Base-by-base conservation (phyloP, 208 protist species). In the Trypanosoma theileri region DNA sequence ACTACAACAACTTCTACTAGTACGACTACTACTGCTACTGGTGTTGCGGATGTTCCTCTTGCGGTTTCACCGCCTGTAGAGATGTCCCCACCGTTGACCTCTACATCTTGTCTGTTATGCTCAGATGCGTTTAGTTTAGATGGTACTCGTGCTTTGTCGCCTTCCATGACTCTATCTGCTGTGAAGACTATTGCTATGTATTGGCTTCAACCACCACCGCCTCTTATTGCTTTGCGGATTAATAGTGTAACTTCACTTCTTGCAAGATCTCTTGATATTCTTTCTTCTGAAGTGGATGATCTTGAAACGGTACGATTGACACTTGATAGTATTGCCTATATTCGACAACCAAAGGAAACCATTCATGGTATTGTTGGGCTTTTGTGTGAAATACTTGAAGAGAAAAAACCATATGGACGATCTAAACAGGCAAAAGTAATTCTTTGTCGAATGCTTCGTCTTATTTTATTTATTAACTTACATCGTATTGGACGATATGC, bases 401-500 rank as follows among this genome's bases (percentile, higher is more conserved):
- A 58, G 24, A 59, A 62, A 14, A 61, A 54, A 3, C 44, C 67
- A 4, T 84, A 82, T 54, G 82, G 83, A 17, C 53, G 46, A 14
- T 78, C 78, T 3, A 73, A 77, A 4, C 77, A 81, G 14, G 80
- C 86, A 6, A 83, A 82, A 55, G 67, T 76, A 31, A 73, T 59
- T 46, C 59, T 90, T 14, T 81, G 75, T 22, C 62, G 54, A 12
- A 76, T 76, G 17, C 64, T 95, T 7, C 69, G 80, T 50, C 46
- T 72, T 16, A 48, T 90, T 7, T 57, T 92, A 11, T 82, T 91
- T 68, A 67, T 51, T 19, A 95, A 95, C 64, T 64, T 91, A 9
- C 90, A 93, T 73, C 86, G 85, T 57, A 86, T 95, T 68, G 90
- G 87, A 19, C 81, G 81, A 72, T 95, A 79, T 58, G 75, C 71